A percentile compares a stretch with the other conserved stretches of the same genome.
Conservation (phyloP, 2,329 filamentous ascomycete species). For the Colletotrichum orchidophilum region DNA sequence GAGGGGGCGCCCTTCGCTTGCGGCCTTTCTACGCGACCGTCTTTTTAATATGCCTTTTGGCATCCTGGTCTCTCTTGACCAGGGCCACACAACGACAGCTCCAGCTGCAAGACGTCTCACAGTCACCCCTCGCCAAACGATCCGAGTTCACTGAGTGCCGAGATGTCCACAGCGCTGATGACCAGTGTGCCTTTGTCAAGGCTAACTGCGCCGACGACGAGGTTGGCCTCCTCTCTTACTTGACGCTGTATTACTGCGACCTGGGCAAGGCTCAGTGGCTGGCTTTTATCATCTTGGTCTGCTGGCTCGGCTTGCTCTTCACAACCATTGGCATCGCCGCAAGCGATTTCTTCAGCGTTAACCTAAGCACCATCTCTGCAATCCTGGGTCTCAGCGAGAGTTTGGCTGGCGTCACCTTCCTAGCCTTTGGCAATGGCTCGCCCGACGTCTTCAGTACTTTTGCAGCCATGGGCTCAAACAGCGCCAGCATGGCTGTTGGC, state of each 20-base stretch:
- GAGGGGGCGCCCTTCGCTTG: slow-evolving; percentile 51
- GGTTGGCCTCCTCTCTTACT: slow-evolving; percentile 88
- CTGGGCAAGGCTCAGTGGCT: slow-evolving; percentile 74
- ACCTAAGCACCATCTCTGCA: slow-evolving; percentile 90
- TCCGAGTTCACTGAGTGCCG: slow-evolving; percentile 68
- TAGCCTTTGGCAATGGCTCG: slow-evolving; percentile 97
- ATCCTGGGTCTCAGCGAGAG: slow-evolving; percentile 95
- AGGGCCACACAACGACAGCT: slow-evolving; percentile 24
- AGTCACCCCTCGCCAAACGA: slow-evolving; percentile 40
- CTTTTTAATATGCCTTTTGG: slow-evolving; percentile 56
- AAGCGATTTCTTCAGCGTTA: slow-evolving; percentile 98
- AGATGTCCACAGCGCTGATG: slow-evolving; percentile 76
- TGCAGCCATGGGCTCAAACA: slow-evolving; percentile 96
- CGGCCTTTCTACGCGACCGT: slow-evolving; percentile 61
- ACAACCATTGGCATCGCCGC: slow-evolving; percentile 97
- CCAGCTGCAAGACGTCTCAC: slow-evolving; percentile 21
- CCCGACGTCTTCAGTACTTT: slow-evolving; percentile 99
- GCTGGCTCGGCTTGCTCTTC: slow-evolving; percentile 91
- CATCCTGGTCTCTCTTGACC: slow-evolving; percentile 54
- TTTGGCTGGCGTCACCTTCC: slow-evolving; percentile 92
- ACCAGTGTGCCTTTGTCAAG: slow-evolving; percentile 89
- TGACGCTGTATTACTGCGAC: slow-evolving; percentile 89
- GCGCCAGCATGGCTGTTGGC: slow-evolving; percentile 94
- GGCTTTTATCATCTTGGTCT: slow-evolving; percentile 80
- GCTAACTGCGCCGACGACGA: slow-evolving; percentile 88